Evolutionary conservation across 345 rosid species (phyloP).

Genomic region (Carallia pectinifolia): DNA sequence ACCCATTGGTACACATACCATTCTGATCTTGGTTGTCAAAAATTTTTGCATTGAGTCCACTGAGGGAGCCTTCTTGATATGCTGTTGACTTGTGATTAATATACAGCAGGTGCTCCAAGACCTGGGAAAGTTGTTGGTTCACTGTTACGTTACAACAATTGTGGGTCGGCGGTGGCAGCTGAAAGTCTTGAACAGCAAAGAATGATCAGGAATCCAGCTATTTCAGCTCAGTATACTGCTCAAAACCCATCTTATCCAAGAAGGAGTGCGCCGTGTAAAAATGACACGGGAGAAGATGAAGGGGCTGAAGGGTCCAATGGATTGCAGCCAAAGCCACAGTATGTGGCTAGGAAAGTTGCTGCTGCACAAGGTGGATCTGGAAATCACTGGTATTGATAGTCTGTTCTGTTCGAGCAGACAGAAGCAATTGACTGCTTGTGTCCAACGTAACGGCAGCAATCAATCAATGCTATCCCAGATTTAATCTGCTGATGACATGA

Average conservation of each 20-base stretch:
- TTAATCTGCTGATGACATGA: slow-evolving; percentile 9
- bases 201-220: slow-evolving; percentile 63
- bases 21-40: too few species aligned
- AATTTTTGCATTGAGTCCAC: too few species aligned
- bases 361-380: slow-evolving; percentile 76
- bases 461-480: background rate
- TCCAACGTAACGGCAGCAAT: slow-evolving; percentile 1
- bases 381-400: slow-evolving; percentile 65
- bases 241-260: slow-evolving; percentile 51
- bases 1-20: too few species aligned
- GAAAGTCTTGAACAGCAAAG: slow-evolving; percentile 76
- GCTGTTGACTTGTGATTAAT: background rate
- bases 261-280: slow-evolving; percentile 63
- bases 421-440: slow-evolving; percentile 2
- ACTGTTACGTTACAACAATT: slow-evolving; percentile 75
- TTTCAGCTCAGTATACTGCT: slow-evolving; percentile 49
- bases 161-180: slow-evolving; percentile 59
- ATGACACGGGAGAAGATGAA: slow-evolving; percentile 69
- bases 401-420: background rate
- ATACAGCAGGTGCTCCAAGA: slow-evolving; percentile 65
- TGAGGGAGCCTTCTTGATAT: background rate
- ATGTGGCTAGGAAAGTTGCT: slow-evolving; percentile 73
- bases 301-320: slow-evolving; percentile 55
- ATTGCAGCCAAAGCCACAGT: slow-evolving; percentile 81
- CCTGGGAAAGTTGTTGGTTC: slow-evolving; percentile 89